phyloP scores from a whole-genome alignment of 768 basidiomycete genomes.

The Piloderma croceum region DNA sequence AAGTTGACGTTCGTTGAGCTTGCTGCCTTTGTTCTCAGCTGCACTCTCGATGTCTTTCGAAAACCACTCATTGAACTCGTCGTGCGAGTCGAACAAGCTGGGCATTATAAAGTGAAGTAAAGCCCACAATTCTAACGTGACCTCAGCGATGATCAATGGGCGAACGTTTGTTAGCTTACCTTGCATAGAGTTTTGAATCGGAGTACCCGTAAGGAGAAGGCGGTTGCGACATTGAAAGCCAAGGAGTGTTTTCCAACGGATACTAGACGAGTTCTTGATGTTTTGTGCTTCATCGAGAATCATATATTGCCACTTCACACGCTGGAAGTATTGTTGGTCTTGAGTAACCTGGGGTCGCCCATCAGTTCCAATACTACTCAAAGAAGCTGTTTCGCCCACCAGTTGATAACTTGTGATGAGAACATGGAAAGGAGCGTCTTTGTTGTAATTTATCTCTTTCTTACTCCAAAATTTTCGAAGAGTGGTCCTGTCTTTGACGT shows the following conservation, averaged over 20 bases:
- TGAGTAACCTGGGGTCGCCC: constrained; percentile 63
- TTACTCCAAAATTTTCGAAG: constrained; percentile 97
- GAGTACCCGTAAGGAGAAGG: constrained; percentile 91
- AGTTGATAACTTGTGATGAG: constrained; percentile 96
- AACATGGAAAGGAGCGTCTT: constrained; percentile 94
- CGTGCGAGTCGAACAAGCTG: constrained; percentile 95
- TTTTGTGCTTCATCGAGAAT: constrained; percentile 99
- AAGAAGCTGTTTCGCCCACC: too few species aligned
- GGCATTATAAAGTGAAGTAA: constrained; percentile 99
- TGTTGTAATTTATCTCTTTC: constrained; percentile 92
- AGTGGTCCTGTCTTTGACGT: constrained; percentile 90
- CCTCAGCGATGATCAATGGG: constrained; percentile 6
- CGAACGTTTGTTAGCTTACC: constrained; percentile 42
- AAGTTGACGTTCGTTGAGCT: constrained; percentile 91
- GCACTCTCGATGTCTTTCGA: constrained; percentile 98
- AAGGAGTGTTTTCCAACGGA: constrained; percentile 94
- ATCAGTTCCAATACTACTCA: not conserved
- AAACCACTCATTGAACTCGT: constrained; percentile 99
- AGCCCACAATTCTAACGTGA: constrained; percentile 83
- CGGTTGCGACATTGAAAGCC: constrained; percentile 96
- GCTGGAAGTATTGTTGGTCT: constrained; percentile 97
- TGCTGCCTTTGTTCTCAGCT: constrained; percentile 84
- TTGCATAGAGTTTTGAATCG: constrained; percentile 99
- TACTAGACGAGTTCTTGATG: constrained; percentile 95
- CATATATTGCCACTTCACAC: constrained; percentile 99